phyloP scores from a whole-genome alignment of 2,329 filamentous ascomycete genomes.

The Colletotrichum sp. region DNA sequence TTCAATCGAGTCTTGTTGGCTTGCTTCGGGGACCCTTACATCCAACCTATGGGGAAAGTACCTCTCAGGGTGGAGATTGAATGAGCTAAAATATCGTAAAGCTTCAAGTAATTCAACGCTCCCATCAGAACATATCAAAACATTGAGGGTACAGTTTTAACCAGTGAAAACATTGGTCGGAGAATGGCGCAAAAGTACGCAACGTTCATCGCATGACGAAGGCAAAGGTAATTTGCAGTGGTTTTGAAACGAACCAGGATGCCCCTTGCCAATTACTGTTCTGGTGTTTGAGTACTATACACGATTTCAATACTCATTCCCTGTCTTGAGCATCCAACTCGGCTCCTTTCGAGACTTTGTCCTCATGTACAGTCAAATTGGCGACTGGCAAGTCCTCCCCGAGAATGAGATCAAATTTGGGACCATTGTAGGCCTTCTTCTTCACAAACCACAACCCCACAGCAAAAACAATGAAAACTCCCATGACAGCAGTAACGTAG shows the following conservation, averaged over 20 bases:
- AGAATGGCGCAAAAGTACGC: not conserved
- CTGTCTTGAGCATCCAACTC: not conserved
- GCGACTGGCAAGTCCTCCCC: not conserved
- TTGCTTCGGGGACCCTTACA: not conserved
- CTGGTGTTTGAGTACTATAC: not conserved
- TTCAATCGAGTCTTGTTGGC: not conserved
- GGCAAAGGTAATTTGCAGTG: not conserved
- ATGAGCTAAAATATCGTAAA: not conserved
- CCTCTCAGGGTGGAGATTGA: not conserved
- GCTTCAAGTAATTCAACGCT: not conserved
- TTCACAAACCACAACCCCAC: not conserved
- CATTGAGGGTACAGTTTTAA: accelerated
- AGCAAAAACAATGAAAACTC: not conserved
- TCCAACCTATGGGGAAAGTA: not conserved
- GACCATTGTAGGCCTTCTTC: not conserved
- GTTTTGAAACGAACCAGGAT: not conserved
- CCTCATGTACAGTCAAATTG: not conserved
- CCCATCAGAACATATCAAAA: not conserved
- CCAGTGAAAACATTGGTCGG: not conserved
- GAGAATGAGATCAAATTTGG: constrained; percentile 5
- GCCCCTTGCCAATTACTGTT: not conserved
- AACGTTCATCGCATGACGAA: not conserved
- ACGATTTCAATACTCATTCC: not conserved
- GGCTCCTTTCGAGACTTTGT: not conserved
- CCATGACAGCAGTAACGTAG: constrained; percentile 3